These are phyloP conservation scores for Meira nashicola DNA, from an alignment of 1,284 basidiomycete genomes.

Conservation along the genomic window DNA sequence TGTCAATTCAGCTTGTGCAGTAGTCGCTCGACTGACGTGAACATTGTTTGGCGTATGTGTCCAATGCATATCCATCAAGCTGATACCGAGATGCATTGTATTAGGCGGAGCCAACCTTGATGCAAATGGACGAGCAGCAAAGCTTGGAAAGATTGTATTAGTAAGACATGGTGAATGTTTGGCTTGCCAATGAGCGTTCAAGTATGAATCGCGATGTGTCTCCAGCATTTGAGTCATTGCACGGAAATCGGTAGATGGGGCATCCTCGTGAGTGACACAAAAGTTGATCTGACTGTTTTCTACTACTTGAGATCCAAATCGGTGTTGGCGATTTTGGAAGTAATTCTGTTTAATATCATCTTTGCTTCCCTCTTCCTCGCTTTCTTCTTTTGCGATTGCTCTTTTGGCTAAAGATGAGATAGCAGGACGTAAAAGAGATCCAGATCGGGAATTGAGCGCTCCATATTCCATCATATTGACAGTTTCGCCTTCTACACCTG, in stretches of 20 bases:
- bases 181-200: slow-evolving; percentile 45
- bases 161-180: slow-evolving; percentile 38
- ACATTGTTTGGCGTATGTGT: slow-evolving; percentile 46
- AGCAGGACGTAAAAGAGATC: slow-evolving; percentile 47
- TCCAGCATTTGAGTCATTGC: slow-evolving; percentile 44
- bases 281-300: slow-evolving; percentile 28
- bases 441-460: slow-evolving; percentile 49
- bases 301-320: background rate
- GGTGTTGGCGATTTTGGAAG: no score
- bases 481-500: slow-evolving; percentile 25
- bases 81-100: slow-evolving; percentile 51
- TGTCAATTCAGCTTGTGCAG: slow-evolving; percentile 53
- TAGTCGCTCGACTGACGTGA: slow-evolving; percentile 42
- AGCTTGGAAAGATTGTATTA: slow-evolving; percentile 48
- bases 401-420: slow-evolving; percentile 43
- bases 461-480: slow-evolving; percentile 54
- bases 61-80: slow-evolving; percentile 55
- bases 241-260: slow-evolving; percentile 49
- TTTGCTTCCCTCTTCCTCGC: background rate
- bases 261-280: slow-evolving; percentile 52
- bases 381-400: slow-evolving; percentile 13
- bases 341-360: background rate
- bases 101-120: slow-evolving; percentile 50
- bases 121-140: slow-evolving; percentile 49
- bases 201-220: slow-evolving; percentile 42